A percentile compares a stretch with the other conserved stretches of the same genome.
These are phyloP conservation scores for Xylaria sp. DNA, from an alignment of 2,329 filamentous ascomycete genomes.

Conservation along the genomic window DNA sequence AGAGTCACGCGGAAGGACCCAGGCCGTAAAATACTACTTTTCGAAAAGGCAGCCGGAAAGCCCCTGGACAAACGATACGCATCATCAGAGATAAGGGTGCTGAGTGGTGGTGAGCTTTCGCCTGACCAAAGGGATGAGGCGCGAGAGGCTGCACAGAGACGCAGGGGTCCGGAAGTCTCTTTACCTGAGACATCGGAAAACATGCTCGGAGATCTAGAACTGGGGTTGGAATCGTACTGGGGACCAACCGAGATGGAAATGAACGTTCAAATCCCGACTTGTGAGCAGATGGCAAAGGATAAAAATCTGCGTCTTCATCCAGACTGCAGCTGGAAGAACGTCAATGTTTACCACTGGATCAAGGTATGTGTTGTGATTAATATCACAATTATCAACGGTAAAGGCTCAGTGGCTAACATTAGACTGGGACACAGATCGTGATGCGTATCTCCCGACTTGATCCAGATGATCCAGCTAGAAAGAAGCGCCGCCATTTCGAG, in stretches of 20 bases:
- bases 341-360: conserved; percentile 96
- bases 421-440: conserved; percentile 71
- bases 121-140: conserved; percentile 61
- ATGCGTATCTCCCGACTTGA: conserved; percentile 91
- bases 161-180: conserved; percentile 66
- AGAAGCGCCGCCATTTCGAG: conserved; percentile 88
- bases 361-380: conserved; percentile 67
- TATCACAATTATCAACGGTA: not conserved
- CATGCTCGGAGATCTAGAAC: conserved; percentile 81
- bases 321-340: conserved; percentile 92
- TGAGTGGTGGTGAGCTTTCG: conserved; percentile 81
- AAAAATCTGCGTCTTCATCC: conserved; percentile 76
- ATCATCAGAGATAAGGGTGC: conserved; percentile 78
- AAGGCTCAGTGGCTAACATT: conserved; percentile 8
- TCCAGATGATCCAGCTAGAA: conserved; percentile 74
- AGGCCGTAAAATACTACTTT: conserved; percentile 83
- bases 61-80: conserved; percentile 78
- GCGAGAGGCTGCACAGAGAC: conserved; percentile 57
- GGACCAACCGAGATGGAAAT: conserved; percentile 95
- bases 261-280: conserved; percentile 90
- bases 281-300: conserved; percentile 84
- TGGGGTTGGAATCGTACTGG: conserved; percentile 76
- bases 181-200: conserved; percentile 71
- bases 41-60: conserved; percentile 88
- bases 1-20: conserved; percentile 87